phyloP scores from a whole-genome alignment of 73 alveolate species.

The Paramecium bursaria region DNA sequence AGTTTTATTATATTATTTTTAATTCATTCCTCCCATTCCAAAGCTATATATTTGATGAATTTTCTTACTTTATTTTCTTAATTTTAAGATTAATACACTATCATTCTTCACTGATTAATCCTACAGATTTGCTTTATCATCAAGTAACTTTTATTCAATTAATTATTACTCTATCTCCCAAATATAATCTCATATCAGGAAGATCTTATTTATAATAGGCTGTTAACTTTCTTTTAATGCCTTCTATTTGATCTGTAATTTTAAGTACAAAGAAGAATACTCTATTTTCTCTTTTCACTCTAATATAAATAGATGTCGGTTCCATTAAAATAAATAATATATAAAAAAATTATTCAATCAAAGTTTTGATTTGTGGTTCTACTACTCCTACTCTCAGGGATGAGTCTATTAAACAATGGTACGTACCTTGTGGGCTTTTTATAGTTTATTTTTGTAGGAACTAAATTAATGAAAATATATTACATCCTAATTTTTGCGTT shows the following conservation, averaged over 20 bases:
- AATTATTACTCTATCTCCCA: conserved; percentile 68
- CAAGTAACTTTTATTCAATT: conserved; percentile 47
- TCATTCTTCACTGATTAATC: conserved; percentile 66
- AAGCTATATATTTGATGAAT: conserved; percentile 3
- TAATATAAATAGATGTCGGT: conserved; percentile 57
- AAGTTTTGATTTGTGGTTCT: neutral
- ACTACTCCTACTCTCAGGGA: neutral
- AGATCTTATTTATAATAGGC: conserved; percentile 63
- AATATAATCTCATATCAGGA: conserved; percentile 64
- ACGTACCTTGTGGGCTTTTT: neutral
- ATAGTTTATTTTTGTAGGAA: conserved; percentile 2
- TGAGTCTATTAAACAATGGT: neutral
- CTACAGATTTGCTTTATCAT: conserved; percentile 55
- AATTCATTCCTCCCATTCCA: conserved; percentile 54
- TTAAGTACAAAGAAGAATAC: conserved; percentile 59
- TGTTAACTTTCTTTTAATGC: conserved; percentile 39
- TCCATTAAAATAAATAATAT: conserved; percentile 15
- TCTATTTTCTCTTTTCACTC: conserved; percentile 69
- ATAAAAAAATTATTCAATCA: neutral
- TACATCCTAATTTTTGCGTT: conserved; percentile 43
- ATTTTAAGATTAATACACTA: conserved; percentile 52
- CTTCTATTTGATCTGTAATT: conserved; percentile 46
- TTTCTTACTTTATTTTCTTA: conserved; percentile 22
- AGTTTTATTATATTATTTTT: too few species aligned
- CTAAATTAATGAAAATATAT: too few species aligned